Percentiles rank a stretch among this genome's conserved stretches.
Conservation (phyloP, 2,329 filamentous ascomycete genomes). For the Nigrospora oryzae region DNA sequence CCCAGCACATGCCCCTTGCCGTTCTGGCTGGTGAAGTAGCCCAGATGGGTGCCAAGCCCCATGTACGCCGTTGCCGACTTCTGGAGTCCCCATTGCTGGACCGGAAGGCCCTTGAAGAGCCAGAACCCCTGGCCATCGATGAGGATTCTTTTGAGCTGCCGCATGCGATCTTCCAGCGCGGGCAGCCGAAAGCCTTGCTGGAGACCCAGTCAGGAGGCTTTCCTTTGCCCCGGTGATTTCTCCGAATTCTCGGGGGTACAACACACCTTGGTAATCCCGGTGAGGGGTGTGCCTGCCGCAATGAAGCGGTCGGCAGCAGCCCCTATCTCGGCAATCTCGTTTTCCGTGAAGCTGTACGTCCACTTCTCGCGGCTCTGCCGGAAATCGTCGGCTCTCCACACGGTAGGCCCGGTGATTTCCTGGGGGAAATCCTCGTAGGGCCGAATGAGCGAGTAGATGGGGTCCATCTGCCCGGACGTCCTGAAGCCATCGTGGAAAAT, state of each 20-base stretch:
- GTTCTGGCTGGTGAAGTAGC: constrained; percentile 85
- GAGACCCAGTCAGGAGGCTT: too few species aligned
- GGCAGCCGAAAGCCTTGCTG: constrained; percentile 47
- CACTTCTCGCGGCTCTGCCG: constrained; percentile 51
- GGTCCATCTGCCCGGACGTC: constrained; percentile 28
- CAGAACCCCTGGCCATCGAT: constrained; percentile 84
- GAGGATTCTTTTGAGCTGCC: constrained; percentile 51
- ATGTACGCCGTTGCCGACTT: constrained; percentile 88
- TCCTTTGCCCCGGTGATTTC: too few species aligned
- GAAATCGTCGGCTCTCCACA: constrained; percentile 59
- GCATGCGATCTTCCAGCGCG: constrained; percentile 42
- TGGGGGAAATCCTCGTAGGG: constrained; percentile 59
- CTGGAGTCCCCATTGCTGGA: constrained; percentile 63
- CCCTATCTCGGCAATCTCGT: constrained; percentile 55
- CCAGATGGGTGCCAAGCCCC: constrained; percentile 74
- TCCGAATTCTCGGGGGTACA: too few species aligned
- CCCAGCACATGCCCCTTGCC: constrained; percentile 72
- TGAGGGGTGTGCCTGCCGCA: constrained; percentile 48
- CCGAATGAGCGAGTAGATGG: constrained; percentile 46
- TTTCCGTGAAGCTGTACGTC: constrained; percentile 55
- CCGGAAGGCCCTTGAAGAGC: constrained; percentile 79
- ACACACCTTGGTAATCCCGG: constrained; percentile 47
- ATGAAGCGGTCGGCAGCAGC: constrained; percentile 55
- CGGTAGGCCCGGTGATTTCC: constrained; percentile 55
- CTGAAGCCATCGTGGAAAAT: constrained; percentile 59